Evolutionary conservation across 164 flowering plant species (phyloP).

Genomic region (Tetrastigma voinierianum): DNA sequence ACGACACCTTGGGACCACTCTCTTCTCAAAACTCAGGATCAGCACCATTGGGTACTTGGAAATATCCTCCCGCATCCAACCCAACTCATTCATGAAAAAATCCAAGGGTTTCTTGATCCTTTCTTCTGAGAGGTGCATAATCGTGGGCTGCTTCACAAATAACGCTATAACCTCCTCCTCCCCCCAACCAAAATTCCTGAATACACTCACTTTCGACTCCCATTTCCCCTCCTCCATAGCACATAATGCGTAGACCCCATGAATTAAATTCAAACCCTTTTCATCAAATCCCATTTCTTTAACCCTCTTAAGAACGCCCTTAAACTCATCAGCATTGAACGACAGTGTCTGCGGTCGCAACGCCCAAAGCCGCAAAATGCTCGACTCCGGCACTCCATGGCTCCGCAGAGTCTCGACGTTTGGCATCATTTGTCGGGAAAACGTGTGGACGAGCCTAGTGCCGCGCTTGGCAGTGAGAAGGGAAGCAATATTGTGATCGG

Average conservation of each 20-base stretch:
- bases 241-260: not conserved
- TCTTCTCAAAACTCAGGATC: not conserved
- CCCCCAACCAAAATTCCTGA: constrained; percentile 6
- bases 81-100: constrained; percentile 3
- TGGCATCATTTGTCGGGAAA: not conserved
- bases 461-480: constrained; percentile 9
- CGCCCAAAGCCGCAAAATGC: not conserved
- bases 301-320: not conserved
- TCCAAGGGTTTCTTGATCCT: not conserved
- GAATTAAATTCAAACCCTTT: not conserved
- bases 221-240: not conserved
- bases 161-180: not conserved
- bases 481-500: not conserved
- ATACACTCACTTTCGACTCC: not conserved
- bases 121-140: constrained; percentile 2
- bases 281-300: constrained; percentile 5
- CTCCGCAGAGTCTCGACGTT: not conserved
- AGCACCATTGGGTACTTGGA: not conserved
- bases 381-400: constrained; percentile 2
- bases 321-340: not conserved
- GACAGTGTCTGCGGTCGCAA: not conserved
- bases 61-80: not conserved
- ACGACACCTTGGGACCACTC: not conserved
- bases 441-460: not conserved
- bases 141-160: constrained; percentile 7